Evolutionary conservation across 129 eudicot species (phyloP).

Genomic region (Lactuca sativa): DNA sequence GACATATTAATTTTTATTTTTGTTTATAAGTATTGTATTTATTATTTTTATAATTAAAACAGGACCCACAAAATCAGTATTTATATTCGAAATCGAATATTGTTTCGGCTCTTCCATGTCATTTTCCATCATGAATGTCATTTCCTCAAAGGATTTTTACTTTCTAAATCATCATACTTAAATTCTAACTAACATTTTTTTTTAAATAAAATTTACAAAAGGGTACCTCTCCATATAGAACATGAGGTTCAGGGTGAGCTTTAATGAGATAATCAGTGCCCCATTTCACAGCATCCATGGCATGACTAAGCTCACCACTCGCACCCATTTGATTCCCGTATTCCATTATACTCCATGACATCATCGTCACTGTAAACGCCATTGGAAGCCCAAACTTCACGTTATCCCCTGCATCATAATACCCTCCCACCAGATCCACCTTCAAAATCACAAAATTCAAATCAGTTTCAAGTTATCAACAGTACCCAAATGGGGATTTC

Average conservation of each 20-base stretch:
- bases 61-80: background rate
- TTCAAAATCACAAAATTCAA: constrained; percentile 13
- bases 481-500: background rate
- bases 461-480: background rate
- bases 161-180: no score
- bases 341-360: constrained; percentile 69
- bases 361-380: constrained; percentile 86
- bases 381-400: constrained; percentile 85
- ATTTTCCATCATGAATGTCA: background rate
- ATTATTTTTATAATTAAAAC: background rate
- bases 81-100: background rate
- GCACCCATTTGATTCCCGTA: constrained; percentile 45
- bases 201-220: background rate
- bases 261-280: constrained; percentile 85
- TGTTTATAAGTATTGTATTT: background rate
- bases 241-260: constrained; percentile 71
- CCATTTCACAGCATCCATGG: constrained; percentile 78
- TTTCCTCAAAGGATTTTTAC: background rate
- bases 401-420: constrained; percentile 90
- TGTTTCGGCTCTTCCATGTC: background rate
- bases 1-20: background rate
- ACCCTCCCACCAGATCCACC: constrained; percentile 95
- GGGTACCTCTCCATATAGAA: constrained; percentile 63
- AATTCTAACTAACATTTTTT: background rate
- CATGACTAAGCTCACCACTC: constrained; percentile 53